Evolutionary conservation across 208 protist species (phyloP), one percentile per base, ranked within the genome.

Genomic region (Naegleria gruberi): DNA sequence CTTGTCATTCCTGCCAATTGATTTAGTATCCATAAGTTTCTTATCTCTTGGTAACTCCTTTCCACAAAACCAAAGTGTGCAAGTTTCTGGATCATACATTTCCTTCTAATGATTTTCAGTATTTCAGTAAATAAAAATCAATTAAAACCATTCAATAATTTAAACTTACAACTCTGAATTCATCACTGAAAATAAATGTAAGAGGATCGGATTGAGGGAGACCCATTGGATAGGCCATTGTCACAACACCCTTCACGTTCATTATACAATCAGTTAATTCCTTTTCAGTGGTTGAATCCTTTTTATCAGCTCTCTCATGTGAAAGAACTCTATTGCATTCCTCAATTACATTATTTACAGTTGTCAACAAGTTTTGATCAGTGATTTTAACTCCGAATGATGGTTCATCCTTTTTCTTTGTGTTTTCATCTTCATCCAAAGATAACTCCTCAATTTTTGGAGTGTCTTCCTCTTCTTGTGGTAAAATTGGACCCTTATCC

Each of bases 1-100:
- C 92, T 97, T 97, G 40, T 98, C 96, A 91, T 98, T 98, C 90
- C 95, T 97, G 37, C 96, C 96, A 74, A 96, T 91, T 77, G 97
- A 97, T 90, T 97, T 97, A 89, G 91, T 55, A 19, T 87, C 83
- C 83, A 55, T 46, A 23, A 87, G 37, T 37, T 87, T 87, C 8
- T n/a, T 34, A 55, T 41, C n/a, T 87, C 83, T 87, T 3, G 19
- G 41, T 10, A 87, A 19, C n/a, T 87, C 83, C 42, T 87, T 87
- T 0, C 83, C 83, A 44, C n/a, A 30, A 30, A 87, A 87, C 83
- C 83, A 87, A 3, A 87, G 4, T 7, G 83, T 55, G 1, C n/a
- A 30, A 8, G 12, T 87, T 6, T 51, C 83, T 55, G 23, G 44
- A 87, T 87, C 65, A 10, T 55, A 87, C 43, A 87, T 87, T 37